These are phyloP conservation scores for Paratinospora sagittata DNA, from an alignment of 164 flowering plant genomes.

Conservation along the genomic window DNA sequence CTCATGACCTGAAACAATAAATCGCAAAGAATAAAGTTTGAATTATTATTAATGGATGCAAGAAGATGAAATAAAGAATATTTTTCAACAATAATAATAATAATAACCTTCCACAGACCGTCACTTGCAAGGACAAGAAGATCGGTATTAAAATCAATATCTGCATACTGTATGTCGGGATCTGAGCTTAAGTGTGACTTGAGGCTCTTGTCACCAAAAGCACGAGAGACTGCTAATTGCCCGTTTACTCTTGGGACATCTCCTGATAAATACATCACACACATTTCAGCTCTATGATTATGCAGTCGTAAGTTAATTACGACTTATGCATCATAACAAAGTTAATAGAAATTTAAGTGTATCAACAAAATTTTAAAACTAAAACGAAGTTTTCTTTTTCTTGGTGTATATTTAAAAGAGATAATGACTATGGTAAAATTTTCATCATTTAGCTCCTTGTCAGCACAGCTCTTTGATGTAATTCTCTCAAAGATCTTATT, in stretches of 20 bases:
- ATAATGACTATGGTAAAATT: not conserved
- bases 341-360: not conserved
- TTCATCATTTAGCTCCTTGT: not conserved
- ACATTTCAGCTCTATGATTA: not conserved
- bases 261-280: slow-evolving; percentile 30
- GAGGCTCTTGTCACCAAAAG: slow-evolving; percentile 75
- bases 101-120: slow-evolving; percentile 82
- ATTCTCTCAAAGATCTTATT: not conserved
- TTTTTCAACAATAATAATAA: not conserved
- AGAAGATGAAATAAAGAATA: slow-evolving; percentile 6
- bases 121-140: slow-evolving; percentile 70
- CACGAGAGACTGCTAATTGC: slow-evolving; percentile 78
- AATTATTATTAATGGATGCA: not conserved
- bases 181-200: slow-evolving; percentile 75
- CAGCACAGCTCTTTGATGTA: not conserved
- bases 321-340: not conserved
- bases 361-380: too few species aligned
- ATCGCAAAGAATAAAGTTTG: not conserved
- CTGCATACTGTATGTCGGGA: slow-evolving; percentile 48
- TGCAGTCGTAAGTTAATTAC: not conserved
- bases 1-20: slow-evolving; percentile 42
- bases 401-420: not conserved
- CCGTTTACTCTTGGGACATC: slow-evolving; percentile 85
- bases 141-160: slow-evolving; percentile 38
- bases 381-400: too few species aligned